Evolutionary conservation across 1,139 yeast species (phyloP), one percentile per base, ranked within the genome.

Genomic region (Zygoascus sp.): DNA sequence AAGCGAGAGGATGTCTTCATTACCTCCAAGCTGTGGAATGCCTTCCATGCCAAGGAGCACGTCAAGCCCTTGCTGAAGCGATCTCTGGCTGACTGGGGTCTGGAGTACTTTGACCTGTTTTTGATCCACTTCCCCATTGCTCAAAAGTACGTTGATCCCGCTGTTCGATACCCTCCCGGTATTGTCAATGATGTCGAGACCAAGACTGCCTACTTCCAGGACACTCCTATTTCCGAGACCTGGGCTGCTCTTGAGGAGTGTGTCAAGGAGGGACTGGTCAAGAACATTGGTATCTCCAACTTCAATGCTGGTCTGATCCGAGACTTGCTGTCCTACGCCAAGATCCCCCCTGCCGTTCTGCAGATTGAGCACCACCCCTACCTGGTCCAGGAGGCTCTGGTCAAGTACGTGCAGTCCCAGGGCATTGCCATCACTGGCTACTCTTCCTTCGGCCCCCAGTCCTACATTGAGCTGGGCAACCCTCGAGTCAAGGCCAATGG

Each of bases 341-440:
- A 72, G 58, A 79, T 87, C 62, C 77, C 73, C 58, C 96, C 97
- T 44, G 85, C 84, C 46, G 88, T 79, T 47, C 75, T 85, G 59
- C 96, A 89, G 69, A 84, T 89, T 63, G 97, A 89, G 72, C 92
- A 85, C 69, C 96, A 88, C 67, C 96, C 96, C 56, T 88, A 86
- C 73, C 75, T 88, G 66, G 86, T 84, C 57, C 96, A 88, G 70
- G 77, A 77, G 52, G 73, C 73, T 56, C 73, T 87, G 63, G 66
- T 87, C 53, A 75, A 81, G 57, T 85, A 69, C 61, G 85, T 77
- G 53, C 78, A 84, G 64, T 59, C 68, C 38, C 68, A 77, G 56
- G 81, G 77, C 42, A 78, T 88, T 60, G 83, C 80, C 50, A 74
- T 88, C 60, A 85, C 88, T 46, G 96, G 83, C 22, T 88, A 88